phyloP scores from a whole-genome alignment of 331 rosid genomes.

The Pyrus hybrid region DNA sequence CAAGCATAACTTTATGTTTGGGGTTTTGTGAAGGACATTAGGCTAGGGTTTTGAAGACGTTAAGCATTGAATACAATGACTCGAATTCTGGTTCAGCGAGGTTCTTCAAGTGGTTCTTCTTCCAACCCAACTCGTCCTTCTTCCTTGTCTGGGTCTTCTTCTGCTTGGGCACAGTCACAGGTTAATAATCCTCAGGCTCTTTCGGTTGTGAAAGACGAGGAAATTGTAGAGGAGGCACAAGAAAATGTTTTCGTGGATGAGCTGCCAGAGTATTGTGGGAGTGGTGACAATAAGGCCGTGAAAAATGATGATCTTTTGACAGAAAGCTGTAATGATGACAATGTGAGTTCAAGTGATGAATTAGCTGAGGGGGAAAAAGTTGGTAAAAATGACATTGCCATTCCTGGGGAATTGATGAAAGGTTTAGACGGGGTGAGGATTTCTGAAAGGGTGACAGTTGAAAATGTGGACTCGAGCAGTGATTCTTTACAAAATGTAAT shows the following conservation, averaged over 20 bases:
- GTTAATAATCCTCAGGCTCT: slow-evolving; percentile 23
- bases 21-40: slow-evolving; percentile 9
- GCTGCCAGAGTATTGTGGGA: slow-evolving; percentile 31
- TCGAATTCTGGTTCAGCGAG: slow-evolving; percentile 66
- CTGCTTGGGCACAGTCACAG: slow-evolving; percentile 41
- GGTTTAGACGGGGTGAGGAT: slow-evolving; percentile 27
- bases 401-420: slow-evolving; percentile 26
- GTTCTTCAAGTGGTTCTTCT: slow-evolving; percentile 59
- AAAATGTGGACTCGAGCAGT: slow-evolving; percentile 28
- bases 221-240: slow-evolving; percentile 36
- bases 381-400: slow-evolving; percentile 29
- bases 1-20: slow-evolving; percentile 41
- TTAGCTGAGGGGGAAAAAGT: slow-evolving; percentile 32
- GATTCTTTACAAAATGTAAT: slow-evolving; percentile 14
- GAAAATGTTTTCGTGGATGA: slow-evolving; percentile 39
- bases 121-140: slow-evolving; percentile 54
- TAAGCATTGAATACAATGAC: slow-evolving; percentile 40
- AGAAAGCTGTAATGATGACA: slow-evolving; percentile 35
- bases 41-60: slow-evolving; percentile 9
- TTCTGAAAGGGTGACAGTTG: slow-evolving; percentile 31
- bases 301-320: slow-evolving; percentile 38
- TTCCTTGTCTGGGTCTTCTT: slow-evolving; percentile 38
- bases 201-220: slow-evolving; percentile 50
- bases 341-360: slow-evolving; percentile 29
- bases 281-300: slow-evolving; percentile 22